These are phyloP conservation scores for Phaffia tasmanica DNA, from an alignment of 768 basidiomycete species.

Conservation along the genomic window DNA sequence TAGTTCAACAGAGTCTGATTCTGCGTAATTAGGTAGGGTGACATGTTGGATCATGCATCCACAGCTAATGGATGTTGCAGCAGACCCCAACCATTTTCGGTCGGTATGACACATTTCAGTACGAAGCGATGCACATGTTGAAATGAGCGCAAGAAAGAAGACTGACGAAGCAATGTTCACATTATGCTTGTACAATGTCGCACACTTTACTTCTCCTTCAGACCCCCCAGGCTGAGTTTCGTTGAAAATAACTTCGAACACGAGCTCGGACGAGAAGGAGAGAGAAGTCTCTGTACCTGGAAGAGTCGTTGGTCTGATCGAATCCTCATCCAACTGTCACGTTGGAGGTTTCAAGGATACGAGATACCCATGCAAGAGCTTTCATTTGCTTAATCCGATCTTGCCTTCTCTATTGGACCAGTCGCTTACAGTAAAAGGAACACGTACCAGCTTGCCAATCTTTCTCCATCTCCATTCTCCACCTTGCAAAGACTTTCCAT, in stretches of 20 bases:
- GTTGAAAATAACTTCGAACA: constrained; percentile 12
- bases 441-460: background rate
- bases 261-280: constrained; percentile 7
- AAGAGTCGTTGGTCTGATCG: constrained; percentile 3
- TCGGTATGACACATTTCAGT: too few relatives aligned
- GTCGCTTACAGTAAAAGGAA: too few relatives aligned
- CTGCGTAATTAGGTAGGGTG: too few relatives aligned
- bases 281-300: background rate
- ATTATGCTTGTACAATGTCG: background rate
- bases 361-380: too few relatives aligned
- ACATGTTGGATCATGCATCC: too few relatives aligned
- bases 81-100: too few relatives aligned
- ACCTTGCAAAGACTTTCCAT: constrained; percentile 4
- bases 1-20: too few relatives aligned
- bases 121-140: too few relatives aligned
- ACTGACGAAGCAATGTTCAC: constrained; percentile 9
- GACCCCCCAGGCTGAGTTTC: background rate
- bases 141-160: background rate
- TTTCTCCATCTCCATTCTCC: constrained; percentile 13
- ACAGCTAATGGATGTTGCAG: too few relatives aligned
- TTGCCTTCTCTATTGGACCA: background rate
- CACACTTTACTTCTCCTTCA: constrained; percentile 6
- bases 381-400: background rate
- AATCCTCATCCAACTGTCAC: background rate
- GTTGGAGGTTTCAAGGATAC: background rate